Conservation (phyloP, 495 filamentous ascomycete species). For the Lasiosphaeriaceae sp. region DNA sequence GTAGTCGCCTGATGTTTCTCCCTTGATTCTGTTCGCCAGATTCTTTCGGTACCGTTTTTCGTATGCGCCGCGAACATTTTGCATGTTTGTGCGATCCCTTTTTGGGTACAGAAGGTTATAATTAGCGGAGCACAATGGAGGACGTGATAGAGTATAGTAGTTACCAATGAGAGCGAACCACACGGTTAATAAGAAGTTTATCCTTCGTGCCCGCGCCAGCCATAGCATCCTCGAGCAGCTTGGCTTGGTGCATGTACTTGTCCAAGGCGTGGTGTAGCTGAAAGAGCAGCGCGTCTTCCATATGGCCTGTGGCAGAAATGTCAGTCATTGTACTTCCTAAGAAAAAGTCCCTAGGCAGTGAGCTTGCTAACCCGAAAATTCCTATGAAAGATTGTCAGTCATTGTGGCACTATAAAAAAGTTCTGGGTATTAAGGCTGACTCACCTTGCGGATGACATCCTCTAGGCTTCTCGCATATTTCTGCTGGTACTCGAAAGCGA, state of each 20-base stretch:
- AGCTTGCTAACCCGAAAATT: constrained; percentile 58
- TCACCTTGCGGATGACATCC: constrained; percentile 62
- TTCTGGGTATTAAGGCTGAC: constrained; percentile 7
- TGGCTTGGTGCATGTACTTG: constrained; percentile 76
- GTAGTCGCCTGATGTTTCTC: constrained; percentile 87
- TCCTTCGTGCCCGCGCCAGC: constrained; percentile 84
- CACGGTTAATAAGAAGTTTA: constrained; percentile 64
- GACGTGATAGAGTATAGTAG: too few relatives aligned
- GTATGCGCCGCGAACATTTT: constrained; percentile 71
- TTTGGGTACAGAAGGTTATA: too few relatives aligned
- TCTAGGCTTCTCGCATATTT: constrained; percentile 64
- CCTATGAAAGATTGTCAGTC: constrained; percentile 27
- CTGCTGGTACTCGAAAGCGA: constrained; percentile 63
- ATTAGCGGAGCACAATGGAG: too few relatives aligned
- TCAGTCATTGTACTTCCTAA: too few relatives aligned
- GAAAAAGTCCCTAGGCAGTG: too few relatives aligned
- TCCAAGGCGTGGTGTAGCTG: constrained; percentile 75
- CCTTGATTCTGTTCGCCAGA: constrained; percentile 61
- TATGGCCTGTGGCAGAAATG: constrained; percentile 52
- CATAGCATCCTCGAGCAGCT: constrained; percentile 79
- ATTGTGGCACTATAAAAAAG: not conserved
- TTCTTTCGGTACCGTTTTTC: constrained; percentile 57
- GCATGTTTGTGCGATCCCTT: constrained; percentile 61
- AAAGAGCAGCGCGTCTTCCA: constrained; percentile 77
- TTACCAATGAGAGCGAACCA: constrained; percentile 69